Percentiles rank a stretch among this genome's conserved stretches.
Conservation (phyloP, 1,284 basidiomycete genomes). For the Phellopilus nigrolimitatus region DNA sequence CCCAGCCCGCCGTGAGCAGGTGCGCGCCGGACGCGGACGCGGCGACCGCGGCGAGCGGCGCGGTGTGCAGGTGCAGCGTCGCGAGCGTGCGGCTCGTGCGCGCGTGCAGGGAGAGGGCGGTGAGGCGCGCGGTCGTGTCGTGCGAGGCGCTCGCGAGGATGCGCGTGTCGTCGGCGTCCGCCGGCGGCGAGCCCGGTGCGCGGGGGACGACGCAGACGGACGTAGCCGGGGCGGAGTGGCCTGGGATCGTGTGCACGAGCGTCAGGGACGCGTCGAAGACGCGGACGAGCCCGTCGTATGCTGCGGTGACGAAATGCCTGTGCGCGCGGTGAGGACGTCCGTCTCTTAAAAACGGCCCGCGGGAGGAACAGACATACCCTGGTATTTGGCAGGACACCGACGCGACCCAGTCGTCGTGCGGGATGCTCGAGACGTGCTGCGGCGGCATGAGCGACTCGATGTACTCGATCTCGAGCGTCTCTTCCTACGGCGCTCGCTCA, state of each 20-base stretch:
- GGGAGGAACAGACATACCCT: conserved; percentile 48
- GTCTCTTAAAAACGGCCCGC: background rate
- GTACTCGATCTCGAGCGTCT: conserved; percentile 92
- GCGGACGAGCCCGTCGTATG: conserved; percentile 76
- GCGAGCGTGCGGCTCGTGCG: conserved; percentile 40
- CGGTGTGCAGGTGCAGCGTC: conserved; percentile 71
- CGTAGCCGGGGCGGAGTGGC: conserved; percentile 69
- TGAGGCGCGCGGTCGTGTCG: conserved; percentile 73
- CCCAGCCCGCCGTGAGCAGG: conserved; percentile 77
- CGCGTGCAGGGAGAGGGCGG: conserved; percentile 39
- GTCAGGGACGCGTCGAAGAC: conserved; percentile 69
- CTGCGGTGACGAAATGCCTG: conserved; percentile 73
- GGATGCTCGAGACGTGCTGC: conserved; percentile 72
- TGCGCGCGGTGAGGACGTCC: background rate
- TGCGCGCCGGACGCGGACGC: conserved; percentile 49
- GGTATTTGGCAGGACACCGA: conserved; percentile 66
- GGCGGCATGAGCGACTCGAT: conserved; percentile 91
- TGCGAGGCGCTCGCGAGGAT: conserved; percentile 78
- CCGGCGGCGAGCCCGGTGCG: conserved; percentile 26
- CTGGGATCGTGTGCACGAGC: conserved; percentile 42
- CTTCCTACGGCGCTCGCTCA: conserved; percentile 54
- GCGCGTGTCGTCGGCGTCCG: conserved; percentile 33
- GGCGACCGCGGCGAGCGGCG: conserved; percentile 64
- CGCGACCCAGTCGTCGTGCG: conserved; percentile 94
- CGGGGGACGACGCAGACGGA: conserved; percentile 59